These are phyloP conservation scores for Larix sibirica DNA, from an alignment of 83 land plant genomes.

Conservation along the genomic window DNA sequence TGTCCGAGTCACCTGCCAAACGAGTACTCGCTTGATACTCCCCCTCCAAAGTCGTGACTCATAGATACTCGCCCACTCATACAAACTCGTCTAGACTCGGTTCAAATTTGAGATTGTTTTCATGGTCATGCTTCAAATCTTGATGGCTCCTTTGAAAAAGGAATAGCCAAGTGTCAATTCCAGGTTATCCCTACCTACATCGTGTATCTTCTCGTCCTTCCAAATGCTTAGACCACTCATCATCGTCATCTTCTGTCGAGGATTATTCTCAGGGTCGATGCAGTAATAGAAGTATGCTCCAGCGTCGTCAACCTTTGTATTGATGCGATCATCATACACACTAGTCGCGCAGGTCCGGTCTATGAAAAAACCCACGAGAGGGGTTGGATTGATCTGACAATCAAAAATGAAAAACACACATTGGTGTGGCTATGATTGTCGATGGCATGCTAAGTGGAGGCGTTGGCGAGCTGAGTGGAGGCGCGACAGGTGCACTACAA, in stretches of 20 bases:
- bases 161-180: conserved; percentile 74
- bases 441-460: not conserved
- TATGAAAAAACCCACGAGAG: conserved; percentile 36
- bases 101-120: no score
- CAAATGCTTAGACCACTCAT: conserved; percentile 67
- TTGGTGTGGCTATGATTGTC: not conserved
- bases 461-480: conserved; percentile 90
- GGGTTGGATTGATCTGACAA: conserved; percentile 54
- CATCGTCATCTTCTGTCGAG: conserved; percentile 52
- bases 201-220: conserved; percentile 81
- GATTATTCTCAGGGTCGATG: conserved; percentile 44
- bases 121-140: no score
- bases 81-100: no score
- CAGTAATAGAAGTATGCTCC: not conserved
- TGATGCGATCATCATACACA: no score
- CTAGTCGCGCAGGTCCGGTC: no score
- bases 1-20: no score
- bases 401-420: conserved; percentile 23
- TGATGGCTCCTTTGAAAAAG: no score
- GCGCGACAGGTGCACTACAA: conserved; percentile 90
- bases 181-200: conserved; percentile 59
- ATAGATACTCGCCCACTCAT: no score
- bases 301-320: no score
- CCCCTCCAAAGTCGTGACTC: no score
- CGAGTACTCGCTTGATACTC: no score